Evolutionary conservation across 2,329 filamentous ascomycete species (phyloP), one percentile per base, ranked within the genome.

Genomic region (Lizonia empirigonia): DNA sequence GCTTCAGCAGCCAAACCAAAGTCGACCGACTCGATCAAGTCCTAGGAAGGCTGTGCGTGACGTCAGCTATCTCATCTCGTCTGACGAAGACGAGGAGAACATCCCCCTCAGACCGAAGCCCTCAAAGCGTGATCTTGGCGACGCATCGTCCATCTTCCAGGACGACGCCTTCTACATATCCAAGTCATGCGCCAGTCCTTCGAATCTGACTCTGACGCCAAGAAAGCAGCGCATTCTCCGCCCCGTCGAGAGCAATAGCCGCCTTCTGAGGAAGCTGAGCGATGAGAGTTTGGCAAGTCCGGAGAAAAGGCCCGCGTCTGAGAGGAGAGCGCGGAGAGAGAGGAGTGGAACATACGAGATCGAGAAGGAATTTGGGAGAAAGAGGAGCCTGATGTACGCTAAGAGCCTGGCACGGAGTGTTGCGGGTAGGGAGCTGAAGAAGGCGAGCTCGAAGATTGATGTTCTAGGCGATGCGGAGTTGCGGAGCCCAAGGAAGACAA

Each of bases 211-310:
- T 3, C 50, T 62, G 2, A 65, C 61, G 29, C 65, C 69, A 5
- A 64, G 60, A 20, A 70, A 65, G 39, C 70, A 72, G 50, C 65
- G 70, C 6, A 50, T 68, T 8, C 53, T 73, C n/a, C 59, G 68
- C 18, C 63, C 68, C 7, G 60, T 72, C 7, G 63, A 65, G 22
- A 65, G 65, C 37, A 72, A 72, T 34, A 69, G 64, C 15, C 55
- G 60, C 5, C 49, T 71, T 4, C 45, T 70, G 18, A 49, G 60
- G 19, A 67, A 67, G 42, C 42, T 69, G 18, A 67, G 62, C 18
- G 54, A 64, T 40, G 66, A 70, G 46, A 70, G 63, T 44, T 35
- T 70, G 5, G 63, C 61, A 12, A 68, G 61, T 16, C 64, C 68
- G 2, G 67, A 69, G 44, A 67, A 62, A 42, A 59, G 42, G 24